A percentile compares a stretch with the other conserved stretches of the same genome.
These are phyloP conservation scores for Trametes meyenii DNA, from an alignment of 768 basidiomycete genomes.

Conservation along the genomic window DNA sequence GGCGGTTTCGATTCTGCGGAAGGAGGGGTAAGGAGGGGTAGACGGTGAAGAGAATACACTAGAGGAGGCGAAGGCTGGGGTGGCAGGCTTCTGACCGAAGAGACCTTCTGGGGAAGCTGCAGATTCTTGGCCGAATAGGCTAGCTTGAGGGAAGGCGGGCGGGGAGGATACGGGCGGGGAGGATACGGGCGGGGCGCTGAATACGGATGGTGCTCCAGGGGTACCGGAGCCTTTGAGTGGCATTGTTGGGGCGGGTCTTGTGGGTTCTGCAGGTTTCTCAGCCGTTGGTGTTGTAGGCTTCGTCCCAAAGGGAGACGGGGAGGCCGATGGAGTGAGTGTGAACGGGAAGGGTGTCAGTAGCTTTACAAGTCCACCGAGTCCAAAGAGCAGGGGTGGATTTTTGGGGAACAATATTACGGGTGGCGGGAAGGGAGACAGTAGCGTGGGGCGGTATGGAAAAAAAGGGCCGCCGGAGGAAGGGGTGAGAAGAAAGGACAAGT, in stretches of 20 bases:
- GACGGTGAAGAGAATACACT: neutral
- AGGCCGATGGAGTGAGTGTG: neutral
- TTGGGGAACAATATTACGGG: slow-evolving; percentile 57
- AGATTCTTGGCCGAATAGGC: slow-evolving; percentile 13
- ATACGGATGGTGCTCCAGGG: slow-evolving; percentile 6
- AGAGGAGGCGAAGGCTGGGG: slow-evolving; percentile 2
- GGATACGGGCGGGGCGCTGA: slow-evolving; percentile 13
- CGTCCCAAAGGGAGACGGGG: slow-evolving; percentile 1
- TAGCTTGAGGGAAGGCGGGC: neutral
- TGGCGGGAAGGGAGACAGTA: slow-evolving; percentile 46
- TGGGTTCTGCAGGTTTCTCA: neutral
- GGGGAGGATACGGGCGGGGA: no score
- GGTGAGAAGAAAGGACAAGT: slow-evolving; percentile 62
- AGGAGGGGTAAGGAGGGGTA: neutral
- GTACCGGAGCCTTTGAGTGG: slow-evolving; percentile 6
- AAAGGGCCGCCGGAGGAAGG: slow-evolving; percentile 39
- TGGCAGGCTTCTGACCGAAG: slow-evolving; percentile 11
- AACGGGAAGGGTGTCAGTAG: slow-evolving; percentile 15
- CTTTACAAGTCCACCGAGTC: slow-evolving; percentile 10
- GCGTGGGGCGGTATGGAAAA: slow-evolving; percentile 54
- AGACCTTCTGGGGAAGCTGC: slow-evolving; percentile 18
- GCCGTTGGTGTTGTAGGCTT: neutral
- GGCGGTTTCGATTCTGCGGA: slow-evolving; percentile 1
- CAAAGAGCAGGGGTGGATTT: slow-evolving; percentile 49
- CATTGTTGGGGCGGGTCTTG: neutral